phyloP scores from a whole-genome alignment of 2,329 filamentous ascomycete species.

The Penicillium italicum region DNA sequence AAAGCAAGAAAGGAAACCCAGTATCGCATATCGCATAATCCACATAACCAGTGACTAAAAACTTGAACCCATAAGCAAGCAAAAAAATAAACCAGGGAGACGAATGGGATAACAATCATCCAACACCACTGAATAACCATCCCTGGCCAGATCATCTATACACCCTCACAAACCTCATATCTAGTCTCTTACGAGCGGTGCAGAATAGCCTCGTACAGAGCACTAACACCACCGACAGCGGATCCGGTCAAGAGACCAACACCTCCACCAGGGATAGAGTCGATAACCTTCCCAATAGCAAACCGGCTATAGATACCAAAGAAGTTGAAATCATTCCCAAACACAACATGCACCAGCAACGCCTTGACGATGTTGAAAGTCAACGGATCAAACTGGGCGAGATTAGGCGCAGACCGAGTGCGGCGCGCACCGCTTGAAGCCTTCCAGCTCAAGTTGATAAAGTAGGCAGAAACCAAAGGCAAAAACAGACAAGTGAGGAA shows the following conservation, averaged over 20 bases:
- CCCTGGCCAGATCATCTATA: conserved; percentile 15
- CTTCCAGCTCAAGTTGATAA: conserved; percentile 76
- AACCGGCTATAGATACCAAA: conserved; percentile 36
- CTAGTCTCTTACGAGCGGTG: conserved; percentile 30
- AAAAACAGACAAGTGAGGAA: conserved; percentile 65
- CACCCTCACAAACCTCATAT: conserved; percentile 9
- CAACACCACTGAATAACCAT: not conserved
- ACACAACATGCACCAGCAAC: conserved; percentile 75
- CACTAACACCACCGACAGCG: conserved; percentile 41
- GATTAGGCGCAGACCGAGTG: conserved; percentile 23
- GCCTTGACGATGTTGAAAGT: conserved; percentile 89
- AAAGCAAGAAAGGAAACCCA: conserved; percentile 8
- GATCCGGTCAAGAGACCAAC: conserved; percentile 41
- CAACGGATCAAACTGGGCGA: conserved; percentile 67
- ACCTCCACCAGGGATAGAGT: conserved; percentile 39
- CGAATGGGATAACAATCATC: not conserved
- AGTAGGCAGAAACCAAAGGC: conserved; percentile 73
- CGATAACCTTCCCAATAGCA: conserved; percentile 38
- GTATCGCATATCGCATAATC: conserved; percentile 23
- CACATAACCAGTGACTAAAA: conserved; percentile 19
- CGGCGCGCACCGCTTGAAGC: conserved; percentile 30
- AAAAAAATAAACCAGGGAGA: not conserved
- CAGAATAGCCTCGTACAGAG: conserved; percentile 48
- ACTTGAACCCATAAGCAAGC: conserved; percentile 13
- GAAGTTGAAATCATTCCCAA: conserved; percentile 51